A percentile compares a stretch with the other conserved stretches of the same genome.
Evolutionary conservation across 306 rosid species (phyloP).

Genomic region (Begonia peltatifolia): DNA sequence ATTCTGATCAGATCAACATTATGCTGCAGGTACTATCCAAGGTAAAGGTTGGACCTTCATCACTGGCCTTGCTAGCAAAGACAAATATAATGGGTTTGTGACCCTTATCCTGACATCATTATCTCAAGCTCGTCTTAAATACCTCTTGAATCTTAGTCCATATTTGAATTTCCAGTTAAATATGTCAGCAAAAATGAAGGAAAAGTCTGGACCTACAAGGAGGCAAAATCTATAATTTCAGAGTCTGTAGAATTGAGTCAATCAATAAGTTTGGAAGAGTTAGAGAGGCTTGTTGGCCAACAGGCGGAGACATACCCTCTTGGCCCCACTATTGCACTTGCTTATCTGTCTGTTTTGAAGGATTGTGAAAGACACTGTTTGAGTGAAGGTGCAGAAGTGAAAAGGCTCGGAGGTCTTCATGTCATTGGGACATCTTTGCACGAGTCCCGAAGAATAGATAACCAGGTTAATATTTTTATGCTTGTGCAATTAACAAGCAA

Average conservation of each 20-base stretch:
- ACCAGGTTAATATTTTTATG: slow-evolving; percentile 44
- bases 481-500: too few species aligned
- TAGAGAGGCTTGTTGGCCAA: slow-evolving; percentile 66
- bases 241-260: slow-evolving; percentile 84
- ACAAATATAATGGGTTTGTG: slow-evolving; percentile 77
- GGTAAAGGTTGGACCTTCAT: slow-evolving; percentile 79
- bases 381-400: slow-evolving; percentile 80
- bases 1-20: slow-evolving; percentile 22
- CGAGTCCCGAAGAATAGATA: slow-evolving; percentile 94
- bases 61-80: slow-evolving; percentile 78
- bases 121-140: slow-evolving; percentile 7
- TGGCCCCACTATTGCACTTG: slow-evolving; percentile 79
- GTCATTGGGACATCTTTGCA: slow-evolving; percentile 94
- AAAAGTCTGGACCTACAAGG: slow-evolving; percentile 66
- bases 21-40: slow-evolving; percentile 58
- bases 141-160: slow-evolving; percentile 10
- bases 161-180: slow-evolving; percentile 52
- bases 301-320: slow-evolving; percentile 81
- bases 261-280: slow-evolving; percentile 44
- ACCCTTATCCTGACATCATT: slow-evolving; percentile 10
- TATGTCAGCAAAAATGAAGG: slow-evolving; percentile 77
- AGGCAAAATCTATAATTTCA: slow-evolving; percentile 71
- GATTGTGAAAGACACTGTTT: slow-evolving; percentile 77
- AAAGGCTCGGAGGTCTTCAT: slow-evolving; percentile 89
- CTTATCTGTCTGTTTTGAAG: slow-evolving; percentile 65